A percentile compares a stretch with the other conserved stretches of the same genome.
Evolutionary conservation across 2,329 filamentous ascomycete species (phyloP).

Genomic region (Cladosporium halotolerans): DNA sequence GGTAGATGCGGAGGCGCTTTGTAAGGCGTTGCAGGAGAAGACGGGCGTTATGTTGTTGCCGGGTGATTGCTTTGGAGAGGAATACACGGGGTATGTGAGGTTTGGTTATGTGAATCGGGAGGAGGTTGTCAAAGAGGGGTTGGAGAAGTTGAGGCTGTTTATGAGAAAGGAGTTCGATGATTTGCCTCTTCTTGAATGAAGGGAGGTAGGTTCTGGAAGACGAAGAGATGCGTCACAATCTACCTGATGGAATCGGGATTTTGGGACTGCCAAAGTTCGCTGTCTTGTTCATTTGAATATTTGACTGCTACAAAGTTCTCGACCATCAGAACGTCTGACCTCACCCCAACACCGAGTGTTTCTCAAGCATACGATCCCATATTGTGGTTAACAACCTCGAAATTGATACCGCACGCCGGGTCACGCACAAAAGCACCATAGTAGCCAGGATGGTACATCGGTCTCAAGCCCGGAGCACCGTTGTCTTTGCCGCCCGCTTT

Average conservation of each 20-base stretch:
- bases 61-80: slow-evolving; percentile 68
- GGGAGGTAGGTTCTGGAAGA: not conserved
- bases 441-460: slow-evolving; percentile 13
- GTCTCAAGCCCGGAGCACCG: slow-evolving; percentile 11
- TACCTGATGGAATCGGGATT: too few relatives aligned
- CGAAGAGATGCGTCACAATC: too few relatives aligned
- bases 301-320: too few relatives aligned
- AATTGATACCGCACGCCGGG: slow-evolving; percentile 13
- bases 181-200: slow-evolving; percentile 31
- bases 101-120: slow-evolving; percentile 72
- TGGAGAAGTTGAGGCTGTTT: slow-evolving; percentile 51
- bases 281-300: too few relatives aligned
- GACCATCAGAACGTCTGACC: too few relatives aligned
- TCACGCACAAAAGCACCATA: slow-evolving; percentile 14
- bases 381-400: slow-evolving; percentile 10
- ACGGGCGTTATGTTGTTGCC: slow-evolving; percentile 70
- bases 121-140: slow-evolving; percentile 58
- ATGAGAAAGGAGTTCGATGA: slow-evolving; percentile 52
- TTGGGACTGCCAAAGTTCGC: too few relatives aligned
- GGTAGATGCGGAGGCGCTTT: slow-evolving; percentile 69
- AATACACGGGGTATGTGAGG: slow-evolving; percentile 69
- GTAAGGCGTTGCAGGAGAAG: slow-evolving; percentile 59
- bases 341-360: too few relatives aligned
- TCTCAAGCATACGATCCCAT: not conserved
- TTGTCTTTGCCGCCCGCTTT: slow-evolving; percentile 14